Evolutionary conservation across 2,329 filamentous ascomycete genomes (phyloP), one percentile per base, ranked within the genome.

Genomic region (Trichoderma sp.): DNA sequence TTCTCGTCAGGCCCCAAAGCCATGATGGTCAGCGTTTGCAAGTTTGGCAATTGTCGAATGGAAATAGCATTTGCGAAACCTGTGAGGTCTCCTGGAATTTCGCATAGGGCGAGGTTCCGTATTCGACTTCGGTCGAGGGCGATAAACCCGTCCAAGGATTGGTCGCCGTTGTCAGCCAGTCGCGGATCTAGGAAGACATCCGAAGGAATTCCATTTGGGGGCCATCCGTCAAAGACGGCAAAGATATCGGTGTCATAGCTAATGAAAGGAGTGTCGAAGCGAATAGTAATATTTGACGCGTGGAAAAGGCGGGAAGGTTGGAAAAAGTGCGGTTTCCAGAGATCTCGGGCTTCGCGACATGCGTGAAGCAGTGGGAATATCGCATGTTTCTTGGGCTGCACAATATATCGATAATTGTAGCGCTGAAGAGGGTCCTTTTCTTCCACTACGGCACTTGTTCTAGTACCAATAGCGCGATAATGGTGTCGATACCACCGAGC

Each of bases 161-260:
- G 21, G 11, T 45, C 35, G 7, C n/a, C 18, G 8, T 21, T 14
- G 27, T n/a, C 31, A 31, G 35, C 24, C n/a, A 33, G 53, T n/a
- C 3, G 33, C 16, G 33, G 21, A 24, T 31, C 45, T 12, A 31
- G 24, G 16, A 31, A 31, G 21, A 18, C 12, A 45, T 71, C 66
- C 14, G 27, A 18, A 16, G 68, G 53, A 21, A 71, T 71, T 12
- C 68, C 68, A 16, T 38, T 45, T 4, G 53, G 45, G n/a, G 68
- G 68, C 53, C 53, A 71, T 21, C 68, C 68, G 12, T 71, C 56
- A 31, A 71, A 71, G 6, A 71, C 4, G 29, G 68, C 45, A 21
- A 71, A 71, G n/a, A 62, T 62, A 24, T 71, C 68, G 1, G 56
- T 71, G 3, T 71, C 68, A n/a, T 71, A 71, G 68, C 68, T 71